Evolutionary conservation across 495 filamentous ascomycete species (phyloP).

Genomic region (Aspergillus carlsbadensis): DNA sequence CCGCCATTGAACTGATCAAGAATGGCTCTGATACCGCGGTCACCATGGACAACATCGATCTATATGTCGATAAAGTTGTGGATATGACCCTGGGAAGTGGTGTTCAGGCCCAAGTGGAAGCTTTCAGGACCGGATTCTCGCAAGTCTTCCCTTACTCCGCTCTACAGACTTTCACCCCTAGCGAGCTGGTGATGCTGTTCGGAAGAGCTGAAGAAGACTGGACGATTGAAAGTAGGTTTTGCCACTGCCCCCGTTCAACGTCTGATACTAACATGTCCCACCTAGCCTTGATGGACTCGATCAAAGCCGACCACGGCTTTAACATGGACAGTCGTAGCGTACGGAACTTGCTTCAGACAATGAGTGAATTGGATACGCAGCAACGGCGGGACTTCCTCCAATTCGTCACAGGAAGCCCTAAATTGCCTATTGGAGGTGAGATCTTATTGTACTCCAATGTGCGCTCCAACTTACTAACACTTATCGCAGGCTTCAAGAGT

Average conservation of each 20-base stretch:
- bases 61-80: conserved; percentile 86
- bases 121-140: conserved; percentile 89
- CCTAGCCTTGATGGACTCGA: conserved; percentile 89
- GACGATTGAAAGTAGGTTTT: conserved; percentile 85
- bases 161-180: conserved; percentile 90
- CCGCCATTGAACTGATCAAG: conserved; percentile 77
- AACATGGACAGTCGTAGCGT: conserved; percentile 99
- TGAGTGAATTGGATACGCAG: conserved; percentile 78
- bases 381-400: conserved; percentile 95
- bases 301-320: conserved; percentile 99
- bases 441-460: conserved; percentile 8
- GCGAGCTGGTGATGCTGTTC: conserved; percentile 95
- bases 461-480: conserved; percentile 23
- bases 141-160: conserved; percentile 95
- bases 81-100: conserved; percentile 87
- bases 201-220: conserved; percentile 94
- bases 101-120: conserved; percentile 84
- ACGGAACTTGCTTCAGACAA: conserved; percentile 86
- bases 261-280: conserved; percentile 18
- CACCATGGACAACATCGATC: conserved; percentile 84
- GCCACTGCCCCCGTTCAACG: background rate
- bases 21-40: conserved; percentile 71
- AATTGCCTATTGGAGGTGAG: conserved; percentile 96
- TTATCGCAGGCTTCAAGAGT: conserved; percentile 80
- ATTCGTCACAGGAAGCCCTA: conserved; percentile 97